Conservation (phyloP, 2,329 filamentous ascomycete genomes). For the Nothomitra cinnamomea region DNA sequence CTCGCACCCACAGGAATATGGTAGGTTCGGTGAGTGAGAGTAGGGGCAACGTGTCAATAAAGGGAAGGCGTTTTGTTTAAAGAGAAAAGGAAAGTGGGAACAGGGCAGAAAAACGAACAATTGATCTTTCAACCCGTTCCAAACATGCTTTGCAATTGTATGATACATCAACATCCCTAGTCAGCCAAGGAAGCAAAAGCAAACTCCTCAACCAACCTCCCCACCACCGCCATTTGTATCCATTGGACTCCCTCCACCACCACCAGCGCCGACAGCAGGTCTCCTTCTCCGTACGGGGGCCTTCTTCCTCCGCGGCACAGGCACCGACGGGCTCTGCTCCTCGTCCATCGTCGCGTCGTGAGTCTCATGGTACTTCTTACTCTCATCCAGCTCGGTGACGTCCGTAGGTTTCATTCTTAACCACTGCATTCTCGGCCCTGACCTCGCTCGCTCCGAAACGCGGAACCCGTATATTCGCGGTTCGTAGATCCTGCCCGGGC, state of each 20-base stretch:
- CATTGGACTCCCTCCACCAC: conserved; percentile 22
- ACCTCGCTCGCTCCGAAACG: conserved; percentile 76
- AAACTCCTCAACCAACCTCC: conserved; percentile 2
- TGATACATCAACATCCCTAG: background rate
- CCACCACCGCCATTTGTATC: conserved; percentile 20
- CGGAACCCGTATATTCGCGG: conserved; percentile 93
- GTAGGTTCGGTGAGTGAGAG: too few species aligned
- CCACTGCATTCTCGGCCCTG: conserved; percentile 95
- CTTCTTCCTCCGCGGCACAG: conserved; percentile 18
- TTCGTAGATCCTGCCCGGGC: conserved; percentile 71
- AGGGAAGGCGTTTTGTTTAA: too few species aligned
- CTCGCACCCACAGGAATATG: too few species aligned
- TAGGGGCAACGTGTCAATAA: too few species aligned
- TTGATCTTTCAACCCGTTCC: too few species aligned
- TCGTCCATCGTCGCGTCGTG: background rate
- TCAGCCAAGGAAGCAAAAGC: background rate
- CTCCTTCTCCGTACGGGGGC: conserved; percentile 20
- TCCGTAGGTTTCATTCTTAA: conserved; percentile 68
- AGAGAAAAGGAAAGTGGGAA: too few species aligned
- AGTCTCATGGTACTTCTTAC: conserved; percentile 24
- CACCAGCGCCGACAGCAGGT: conserved; percentile 10
- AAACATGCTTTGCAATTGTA: background rate
- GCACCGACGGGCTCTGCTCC: conserved; percentile 1
- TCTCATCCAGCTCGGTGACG: conserved; percentile 70
- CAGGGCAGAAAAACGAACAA: too few species aligned